These are phyloP conservation scores for Hypoxylon trugodes DNA, from an alignment of 495 filamentous ascomycete species.

Conservation along the genomic window DNA sequence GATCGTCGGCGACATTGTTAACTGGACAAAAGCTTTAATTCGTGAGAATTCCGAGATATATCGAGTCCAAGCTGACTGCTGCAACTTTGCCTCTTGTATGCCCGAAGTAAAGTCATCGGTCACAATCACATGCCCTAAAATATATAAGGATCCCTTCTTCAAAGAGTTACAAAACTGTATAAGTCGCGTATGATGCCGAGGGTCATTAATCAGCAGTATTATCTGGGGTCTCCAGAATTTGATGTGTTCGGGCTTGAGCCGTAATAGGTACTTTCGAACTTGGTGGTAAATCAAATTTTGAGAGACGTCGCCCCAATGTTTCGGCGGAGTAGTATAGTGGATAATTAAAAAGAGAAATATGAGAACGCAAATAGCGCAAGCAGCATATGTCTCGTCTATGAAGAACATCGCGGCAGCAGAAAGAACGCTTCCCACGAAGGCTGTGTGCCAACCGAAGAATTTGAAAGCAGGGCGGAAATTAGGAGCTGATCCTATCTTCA, in stretches of 20 bases:
- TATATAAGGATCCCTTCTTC: constrained; percentile 87
- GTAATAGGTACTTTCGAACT: constrained; percentile 85
- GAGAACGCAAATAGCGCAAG: constrained; percentile 75
- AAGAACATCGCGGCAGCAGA: constrained; percentile 88
- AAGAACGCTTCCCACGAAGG: constrained; percentile 73
- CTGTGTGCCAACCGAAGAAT: constrained; percentile 88
- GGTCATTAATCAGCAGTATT: constrained; percentile 82
- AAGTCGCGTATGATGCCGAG: constrained; percentile 77
- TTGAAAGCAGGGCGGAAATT: constrained; percentile 90
- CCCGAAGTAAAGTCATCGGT: constrained; percentile 80
- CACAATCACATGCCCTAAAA: constrained; percentile 87
- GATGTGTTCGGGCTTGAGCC: constrained; percentile 85
- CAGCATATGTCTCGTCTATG: constrained; percentile 84
- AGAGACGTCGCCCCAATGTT: constrained; percentile 89
- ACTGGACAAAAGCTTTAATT: constrained; percentile 89
- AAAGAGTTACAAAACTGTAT: constrained; percentile 92
- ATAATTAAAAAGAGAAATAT: constrained; percentile 82
- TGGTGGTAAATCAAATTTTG: constrained; percentile 92
- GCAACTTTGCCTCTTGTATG: constrained; percentile 80
- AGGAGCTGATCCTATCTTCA: constrained; percentile 92
- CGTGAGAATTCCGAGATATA: constrained; percentile 83
- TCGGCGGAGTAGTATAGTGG: constrained; percentile 84
- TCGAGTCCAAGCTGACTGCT: constrained; percentile 84
- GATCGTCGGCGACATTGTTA: constrained; percentile 80
- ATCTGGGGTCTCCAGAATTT: constrained; percentile 93